Percentiles rank a stretch among this genome's conserved stretches.
Evolutionary conservation across 768 basidiomycete species (phyloP).

Genomic region (Filobasidium wieringae): DNA sequence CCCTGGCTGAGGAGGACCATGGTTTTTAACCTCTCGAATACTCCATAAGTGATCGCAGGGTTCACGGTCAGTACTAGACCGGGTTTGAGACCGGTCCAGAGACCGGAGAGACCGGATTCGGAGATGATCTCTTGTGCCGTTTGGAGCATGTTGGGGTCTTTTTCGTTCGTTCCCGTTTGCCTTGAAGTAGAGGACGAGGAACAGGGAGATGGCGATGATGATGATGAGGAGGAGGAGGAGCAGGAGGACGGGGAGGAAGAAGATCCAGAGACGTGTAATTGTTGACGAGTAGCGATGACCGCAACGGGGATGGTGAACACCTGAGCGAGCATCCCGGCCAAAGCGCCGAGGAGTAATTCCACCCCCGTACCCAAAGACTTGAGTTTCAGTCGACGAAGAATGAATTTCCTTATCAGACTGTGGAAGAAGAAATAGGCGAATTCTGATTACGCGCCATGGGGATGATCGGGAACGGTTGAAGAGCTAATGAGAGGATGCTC

Average conservation of each 20-base stretch:
- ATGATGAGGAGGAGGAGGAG: conserved; percentile 1
- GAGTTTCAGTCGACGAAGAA: conserved; percentile 14
- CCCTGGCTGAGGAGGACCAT: conserved; percentile 50
- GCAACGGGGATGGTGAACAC: conserved; percentile 97
- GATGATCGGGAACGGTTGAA: not conserved
- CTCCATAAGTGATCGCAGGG: conserved; percentile 93
- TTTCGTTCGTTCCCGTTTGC: conserved; percentile 23
- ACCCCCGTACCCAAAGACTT: conserved; percentile 27
- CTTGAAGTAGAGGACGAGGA: too few species aligned
- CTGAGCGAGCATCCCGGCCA: conserved; percentile 88
- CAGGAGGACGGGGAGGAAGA: conserved; percentile 4
- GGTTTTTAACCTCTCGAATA: conserved; percentile 81
- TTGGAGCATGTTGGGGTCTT: conserved; percentile 50
- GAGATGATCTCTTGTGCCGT: conserved; percentile 76
- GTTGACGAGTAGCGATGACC: conserved; percentile 94
- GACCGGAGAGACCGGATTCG: conserved; percentile 44
- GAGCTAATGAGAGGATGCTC: not conserved
- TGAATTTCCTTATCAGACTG: conserved; percentile 76
- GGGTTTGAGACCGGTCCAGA: conserved; percentile 90
- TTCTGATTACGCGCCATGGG: conserved; percentile 46
- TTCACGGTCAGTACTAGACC: conserved; percentile 91
- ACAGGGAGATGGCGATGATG: too few species aligned
- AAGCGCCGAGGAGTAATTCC: conserved; percentile 77
- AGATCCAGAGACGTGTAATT: conserved; percentile 63
- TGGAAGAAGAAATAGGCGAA: conserved; percentile 99